Evolutionary conservation across 768 basidiomycete genomes (phyloP), one percentile per base, ranked within the genome.

Genomic region (Boletus eberwhitei): DNA sequence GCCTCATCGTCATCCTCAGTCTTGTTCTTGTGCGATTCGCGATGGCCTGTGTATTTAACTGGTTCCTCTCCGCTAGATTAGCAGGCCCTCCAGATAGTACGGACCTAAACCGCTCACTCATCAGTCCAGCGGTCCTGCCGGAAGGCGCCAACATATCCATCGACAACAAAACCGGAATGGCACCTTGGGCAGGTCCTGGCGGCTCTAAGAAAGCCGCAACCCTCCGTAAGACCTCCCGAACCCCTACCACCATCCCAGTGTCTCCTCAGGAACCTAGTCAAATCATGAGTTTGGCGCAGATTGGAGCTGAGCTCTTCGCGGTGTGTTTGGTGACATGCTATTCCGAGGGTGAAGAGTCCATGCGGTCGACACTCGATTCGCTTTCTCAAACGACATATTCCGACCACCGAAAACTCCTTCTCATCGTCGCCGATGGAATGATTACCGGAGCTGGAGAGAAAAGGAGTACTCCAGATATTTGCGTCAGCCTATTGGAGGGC

Each of bases 391-490:
- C 97, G 4, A 86, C 80, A 4, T 99, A 98, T 70, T 92, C 93
- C 5, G 97, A 98, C 73, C 77, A 84, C 39, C 80, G 97, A 54
- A 99, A 99, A 68, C 77, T 99, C 21, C 71, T 99, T 45, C 95
- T 98, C 70, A 78, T 99, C 53, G 88, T 99, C 12, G 94, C 94
- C 44, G 97, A 99, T 70, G 97, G 97, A 2, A 97, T 99, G 93
- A 94, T 99, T 60, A 98, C 96, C 1, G 97, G 97, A 34, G 88
- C 88, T 5, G 97, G 97, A 35, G 97, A 98, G 78, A 96, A 94
- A 74, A 79, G 77, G 63, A 94, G 92, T 58, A 99, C 97, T 8
- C 97, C 97, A 8, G 97, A 99, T 70, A 94, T 93, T 43, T 98
- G 96, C 66, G 95, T 98, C 39, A 79, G 85, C 38, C 69, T 99